Base-by-base conservation (phyloP, 768 basidiomycete genomes). In the Gloeophyllum trabeum region DNA sequence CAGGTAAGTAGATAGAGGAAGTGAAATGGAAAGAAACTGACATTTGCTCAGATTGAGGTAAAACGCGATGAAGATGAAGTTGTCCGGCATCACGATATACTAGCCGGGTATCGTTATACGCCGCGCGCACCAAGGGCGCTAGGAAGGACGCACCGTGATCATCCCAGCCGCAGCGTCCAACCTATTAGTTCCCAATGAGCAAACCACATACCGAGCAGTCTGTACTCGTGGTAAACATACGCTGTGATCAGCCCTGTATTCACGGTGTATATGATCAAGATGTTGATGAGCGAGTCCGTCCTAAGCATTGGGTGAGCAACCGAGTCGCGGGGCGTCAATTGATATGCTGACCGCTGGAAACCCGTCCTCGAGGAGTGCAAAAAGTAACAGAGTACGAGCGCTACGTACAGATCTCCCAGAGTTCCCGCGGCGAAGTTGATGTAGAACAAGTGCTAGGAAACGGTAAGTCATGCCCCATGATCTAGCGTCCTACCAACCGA, bases 41-140 rank as follows among this genome's bases (percentile, higher is more conserved):
- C 75, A 48, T 55, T 77, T 76, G 55, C 71, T 70, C 24, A 76
- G 55, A 14, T 68, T 58, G 24, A 77, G 62, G 47, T 75, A 74
- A 48, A 73, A 69, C 1, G 57, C 71, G 65, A 76, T 51, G 59
- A 73, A 75, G 42, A 77, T 60, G 51, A 73, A 69, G 44, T 73
- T 78, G 25, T 61, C 43, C 0, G 74, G 76, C 76, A 78, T 76
- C 2, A 62, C 56, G 23, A 61, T 56, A 46, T 71, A 76, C 46
- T 63, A 42, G 1, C 22, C 16, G 10, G 10, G 16, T 32, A 10
- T 32, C 28, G 28, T 32, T 16, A 32, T 10, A 10, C 10, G 16
- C 10, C 10, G 10, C 10, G 28, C 10, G 10, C 10, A 16, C 16
- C 28, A 32, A 32, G 22, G 21, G 10, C 2, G n/a, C 2, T 22